Evolutionary conservation across 106 monocot species (phyloP), one percentile per base, ranked within the genome.

Genomic region (Dioscorea dumetorum): DNA sequence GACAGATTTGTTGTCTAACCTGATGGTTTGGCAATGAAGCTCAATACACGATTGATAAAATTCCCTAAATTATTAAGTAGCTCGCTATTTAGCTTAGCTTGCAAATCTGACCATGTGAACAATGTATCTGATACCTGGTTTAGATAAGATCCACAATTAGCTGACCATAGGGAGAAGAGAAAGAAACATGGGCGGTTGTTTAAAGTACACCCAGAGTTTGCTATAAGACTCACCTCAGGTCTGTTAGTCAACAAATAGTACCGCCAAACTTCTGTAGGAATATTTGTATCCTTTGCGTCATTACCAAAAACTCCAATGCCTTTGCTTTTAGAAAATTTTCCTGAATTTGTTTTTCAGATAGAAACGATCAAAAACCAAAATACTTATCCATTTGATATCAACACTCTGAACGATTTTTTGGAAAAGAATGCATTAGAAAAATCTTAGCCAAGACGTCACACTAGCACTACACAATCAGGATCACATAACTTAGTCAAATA

Each of bases 221-320:
- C 41, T 24, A 24, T 71, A 14, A 21, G 59, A 83, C 83, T 91
- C 49, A 89, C 95, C 77, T 97, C 91, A 48, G 95, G 95, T 50
- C 91, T 79, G 70, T 91, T 97, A 49, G 82, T 91, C 18, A 97
- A 78, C 72, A 97, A 82, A 72, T 97, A 97, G 74, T 97, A 97
- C 41, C 95, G 75, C 95, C 95, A 97, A 41, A 97, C 95, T 86
- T 97, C 95, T 33, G 84, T 3, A 49, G 95, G 91, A 78, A 97
- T 91, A 4, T 87, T 79, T 64, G 95, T 89, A 62, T 82, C 86
- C 59, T 97, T 91, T 32, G 91, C 95, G 65, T 91, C 95, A 76
- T 91, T 91, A 52, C 95, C 95, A 91, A 97, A 97, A 56, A 97
- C 86, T 56, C 95, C 95, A 72, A 91, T 71, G 58, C 95, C 95